Evolutionary conservation across 352 stramenopile species (phyloP).

Genomic region (Peronosclerospora sorghi): DNA sequence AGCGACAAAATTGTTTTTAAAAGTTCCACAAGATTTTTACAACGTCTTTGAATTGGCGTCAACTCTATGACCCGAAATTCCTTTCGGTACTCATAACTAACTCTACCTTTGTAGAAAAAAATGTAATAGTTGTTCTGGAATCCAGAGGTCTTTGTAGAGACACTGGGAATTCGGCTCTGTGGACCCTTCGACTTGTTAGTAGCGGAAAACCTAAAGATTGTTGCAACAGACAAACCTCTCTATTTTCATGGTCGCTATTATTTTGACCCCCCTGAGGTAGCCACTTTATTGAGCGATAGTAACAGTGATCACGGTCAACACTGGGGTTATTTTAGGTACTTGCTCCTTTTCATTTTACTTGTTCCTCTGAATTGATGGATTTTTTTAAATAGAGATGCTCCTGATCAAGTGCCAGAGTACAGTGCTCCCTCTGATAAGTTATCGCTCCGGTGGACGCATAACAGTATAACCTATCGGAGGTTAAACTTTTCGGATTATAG

Average conservation of each 20-base stretch:
- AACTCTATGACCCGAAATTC: constrained; percentile 16
- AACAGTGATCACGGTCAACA: constrained; percentile 15
- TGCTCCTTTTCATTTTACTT: neutral
- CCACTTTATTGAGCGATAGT: constrained; percentile 19
- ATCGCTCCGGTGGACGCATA: too few species aligned
- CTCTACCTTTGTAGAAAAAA: neutral
- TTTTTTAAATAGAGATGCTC: constrained; percentile 22
- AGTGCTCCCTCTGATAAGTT: too few species aligned
- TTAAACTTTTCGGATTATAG: too few species aligned
- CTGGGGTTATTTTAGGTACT: constrained; percentile 45
- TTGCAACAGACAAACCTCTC: constrained; percentile 27
- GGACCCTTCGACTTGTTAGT: constrained; percentile 43
- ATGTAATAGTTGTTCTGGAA: neutral
- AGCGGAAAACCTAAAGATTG: constrained; percentile 4
- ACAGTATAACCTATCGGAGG: too few species aligned
- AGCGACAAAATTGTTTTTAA: constrained; percentile 22
- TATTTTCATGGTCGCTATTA: constrained; percentile 51
- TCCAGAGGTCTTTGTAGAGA: constrained; percentile 39
- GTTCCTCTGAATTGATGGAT: neutral
- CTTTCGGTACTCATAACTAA: constrained; percentile 20
- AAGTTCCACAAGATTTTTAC: constrained; percentile 30
- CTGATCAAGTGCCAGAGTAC: constrained; percentile 27
- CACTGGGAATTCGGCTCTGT: constrained; percentile 28
- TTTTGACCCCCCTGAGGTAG: constrained; percentile 48
- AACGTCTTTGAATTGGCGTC: constrained; percentile 33